phyloP scores from a whole-genome alignment of 1,139 yeast species.

The Taphrina pruni region DNA sequence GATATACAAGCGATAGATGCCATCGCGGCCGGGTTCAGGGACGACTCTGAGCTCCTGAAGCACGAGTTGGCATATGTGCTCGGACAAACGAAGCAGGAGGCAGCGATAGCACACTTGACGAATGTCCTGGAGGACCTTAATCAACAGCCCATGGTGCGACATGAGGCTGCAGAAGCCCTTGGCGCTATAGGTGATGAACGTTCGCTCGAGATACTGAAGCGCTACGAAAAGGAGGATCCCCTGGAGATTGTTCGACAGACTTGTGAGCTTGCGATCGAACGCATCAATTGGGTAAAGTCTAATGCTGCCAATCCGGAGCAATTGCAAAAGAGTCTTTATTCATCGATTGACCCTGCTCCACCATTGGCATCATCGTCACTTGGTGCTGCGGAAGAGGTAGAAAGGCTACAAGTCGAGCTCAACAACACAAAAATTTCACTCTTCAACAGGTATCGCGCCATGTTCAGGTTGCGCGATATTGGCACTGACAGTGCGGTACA shows the following conservation, averaged over 20 bases:
- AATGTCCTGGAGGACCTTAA: conserved; percentile 68
- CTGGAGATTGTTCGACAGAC: conserved; percentile 91
- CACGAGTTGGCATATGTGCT: conserved; percentile 98
- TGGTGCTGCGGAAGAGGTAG: conserved; percentile 60
- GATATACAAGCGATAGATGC: conserved; percentile 75
- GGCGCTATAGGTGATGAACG: conserved; percentile 90
- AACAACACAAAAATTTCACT: conserved; percentile 79
- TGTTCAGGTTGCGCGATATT: conserved; percentile 95
- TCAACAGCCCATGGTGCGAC: conserved; percentile 92
- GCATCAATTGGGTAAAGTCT: conserved; percentile 80
- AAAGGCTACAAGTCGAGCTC: conserved; percentile 68
- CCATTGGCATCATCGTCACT: conserved; percentile 65
- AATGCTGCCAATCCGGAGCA: conserved; percentile 71
- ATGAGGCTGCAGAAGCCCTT: conserved; percentile 98
- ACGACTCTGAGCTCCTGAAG: conserved; percentile 87
- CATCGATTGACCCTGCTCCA: conserved; percentile 97
- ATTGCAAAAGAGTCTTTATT: conserved; percentile 67
- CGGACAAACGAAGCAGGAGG: conserved; percentile 87
- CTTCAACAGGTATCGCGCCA: conserved; percentile 95
- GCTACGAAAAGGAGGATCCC: conserved; percentile 67
- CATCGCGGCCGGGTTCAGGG: conserved; percentile 79
- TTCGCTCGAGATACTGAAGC: conserved; percentile 70
- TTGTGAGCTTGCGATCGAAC: conserved; percentile 93
- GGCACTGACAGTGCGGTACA: conserved; percentile 91
- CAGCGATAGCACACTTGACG: conserved; percentile 76